Base-by-base conservation (phyloP, 2,329 filamentous ascomycete species). In the Fusarium coicis region DNA sequence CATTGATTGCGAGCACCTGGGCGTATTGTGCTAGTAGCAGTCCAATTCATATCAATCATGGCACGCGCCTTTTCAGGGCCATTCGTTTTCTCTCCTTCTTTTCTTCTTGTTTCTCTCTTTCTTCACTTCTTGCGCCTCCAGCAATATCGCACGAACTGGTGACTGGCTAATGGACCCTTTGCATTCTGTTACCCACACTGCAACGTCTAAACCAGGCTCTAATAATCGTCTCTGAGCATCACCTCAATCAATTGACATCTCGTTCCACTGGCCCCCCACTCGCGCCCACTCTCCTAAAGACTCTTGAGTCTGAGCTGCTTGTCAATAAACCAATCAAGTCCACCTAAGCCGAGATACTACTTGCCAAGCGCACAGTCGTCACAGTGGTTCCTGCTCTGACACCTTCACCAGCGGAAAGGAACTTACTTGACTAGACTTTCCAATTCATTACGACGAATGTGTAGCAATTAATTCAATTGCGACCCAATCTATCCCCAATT, bases 211-310 rank as follows among this genome's bases (percentile, higher is more conserved):
- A 30, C 70, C 50, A 67, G 43, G 34, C 23, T 39, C 34, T 28
- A 46, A n/a, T 47, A 21, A 56, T 66, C 60, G 68, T 64, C 72
- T 74, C 16, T 61, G 65, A 77, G 64, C 66, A 75, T 77, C 16
- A 43, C n/a, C 40, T 43, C 40, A 43, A 43, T 42, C 54, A 76
- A 76, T 76, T 67, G 70, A 77, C 71, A 77, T 75, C 75, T 77
- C 75, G 75, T 77, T 74, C 75, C 75, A 77, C 75, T 65, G 60
- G 32, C 52, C 65, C 74, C 74, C 72, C 75, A 71, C 74, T 53
- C 56, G 65, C 63, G 40, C 55, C 66, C 68, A 63, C 63, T 75
- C 66, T 67, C 36, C 36, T 42, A 50, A 32, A 43, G 50, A 43
- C 56, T 43, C 26, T 28, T 54, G 50, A 54, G 50, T 59, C 66